Conservation (phyloP, 768 basidiomycete genomes). For the Xerocomellus dryophilus region DNA sequence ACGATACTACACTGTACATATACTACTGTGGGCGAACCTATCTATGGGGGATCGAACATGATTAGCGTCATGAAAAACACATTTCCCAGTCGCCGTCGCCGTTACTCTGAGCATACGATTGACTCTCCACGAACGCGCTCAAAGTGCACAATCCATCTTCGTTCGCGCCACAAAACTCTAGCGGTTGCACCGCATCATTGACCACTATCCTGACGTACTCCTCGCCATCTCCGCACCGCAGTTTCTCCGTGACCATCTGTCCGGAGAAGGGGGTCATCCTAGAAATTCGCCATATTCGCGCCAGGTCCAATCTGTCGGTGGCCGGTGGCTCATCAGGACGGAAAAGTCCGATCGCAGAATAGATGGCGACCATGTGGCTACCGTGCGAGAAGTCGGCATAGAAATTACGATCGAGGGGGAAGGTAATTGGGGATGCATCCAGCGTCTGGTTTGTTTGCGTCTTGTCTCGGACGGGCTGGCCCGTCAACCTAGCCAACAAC, state of each 20-base stretch:
- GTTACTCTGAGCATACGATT: conserved; percentile 61
- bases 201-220: conserved; percentile 73
- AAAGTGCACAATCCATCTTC: conserved; percentile 61
- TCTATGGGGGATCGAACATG: neutral
- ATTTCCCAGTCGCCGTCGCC: conserved; percentile 72
- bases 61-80: conserved; percentile 44
- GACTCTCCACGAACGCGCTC: conserved; percentile 64
- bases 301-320: conserved; percentile 17
- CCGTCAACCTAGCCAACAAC: conserved; percentile 77
- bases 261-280: conserved; percentile 72
- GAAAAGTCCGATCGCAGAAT: conserved; percentile 58
- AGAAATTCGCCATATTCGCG: conserved; percentile 51
- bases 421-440: conserved; percentile 60
- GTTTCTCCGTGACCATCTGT: conserved; percentile 69
- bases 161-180: conserved; percentile 56
- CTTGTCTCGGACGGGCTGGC: conserved; percentile 56
- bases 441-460: conserved; percentile 80
- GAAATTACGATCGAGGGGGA: conserved; percentile 64
- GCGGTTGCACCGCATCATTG: conserved; percentile 66
- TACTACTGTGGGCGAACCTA: too few relatives aligned
- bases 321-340: conserved; percentile 28
- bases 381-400: conserved; percentile 88
- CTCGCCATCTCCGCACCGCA: conserved; percentile 41
- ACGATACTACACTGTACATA: too few relatives aligned
- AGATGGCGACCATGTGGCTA: conserved; percentile 80